Evolutionary conservation across 83 land plant species (phyloP).

Genomic region (Picea engelmannii): DNA sequence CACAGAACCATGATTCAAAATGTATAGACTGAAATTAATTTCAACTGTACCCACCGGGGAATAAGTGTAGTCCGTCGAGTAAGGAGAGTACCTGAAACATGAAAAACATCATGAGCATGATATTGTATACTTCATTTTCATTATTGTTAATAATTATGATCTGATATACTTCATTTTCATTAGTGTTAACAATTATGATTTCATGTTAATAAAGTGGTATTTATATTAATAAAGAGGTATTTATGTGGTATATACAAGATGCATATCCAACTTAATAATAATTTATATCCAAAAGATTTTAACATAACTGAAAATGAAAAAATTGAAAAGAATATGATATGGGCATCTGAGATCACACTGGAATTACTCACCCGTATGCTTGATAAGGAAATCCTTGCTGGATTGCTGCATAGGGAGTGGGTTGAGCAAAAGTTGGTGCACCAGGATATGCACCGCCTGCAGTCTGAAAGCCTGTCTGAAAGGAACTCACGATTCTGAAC

Average conservation of each 20-base stretch:
- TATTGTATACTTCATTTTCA: neutral
- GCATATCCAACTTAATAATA: too few relatives aligned
- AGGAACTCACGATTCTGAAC: slow-evolving; percentile 41
- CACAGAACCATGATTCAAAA: neutral
- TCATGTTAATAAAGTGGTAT: neutral
- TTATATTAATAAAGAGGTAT: too few relatives aligned
- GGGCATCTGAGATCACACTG: neutral
- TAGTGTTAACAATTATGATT: too few relatives aligned
- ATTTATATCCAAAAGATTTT: too few relatives aligned
- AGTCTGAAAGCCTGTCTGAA: slow-evolving; percentile 35
- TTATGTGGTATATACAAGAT: too few relatives aligned
- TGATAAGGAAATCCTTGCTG: slow-evolving; percentile 59
- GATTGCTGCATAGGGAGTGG: slow-evolving; percentile 70
- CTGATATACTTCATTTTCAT: too few relatives aligned
- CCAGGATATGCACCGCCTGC: slow-evolving; percentile 37
- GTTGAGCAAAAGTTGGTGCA: slow-evolving; percentile 38
- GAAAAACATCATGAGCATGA: neutral
- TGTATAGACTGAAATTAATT: neutral
- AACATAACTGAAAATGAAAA: too few relatives aligned
- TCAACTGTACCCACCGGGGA: slow-evolving; percentile 38
- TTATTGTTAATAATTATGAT: neutral
- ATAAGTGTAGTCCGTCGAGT: slow-evolving; percentile 58
- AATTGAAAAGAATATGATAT: neutral
- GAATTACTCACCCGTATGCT: slow-evolving; percentile 44
- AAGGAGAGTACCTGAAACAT: slow-evolving; percentile 57